Percentiles rank a stretch among this genome's conserved stretches.
These are phyloP conservation scores for Epichloe bromicola DNA, from an alignment of 2,329 filamentous ascomycete genomes.

Conservation along the genomic window DNA sequence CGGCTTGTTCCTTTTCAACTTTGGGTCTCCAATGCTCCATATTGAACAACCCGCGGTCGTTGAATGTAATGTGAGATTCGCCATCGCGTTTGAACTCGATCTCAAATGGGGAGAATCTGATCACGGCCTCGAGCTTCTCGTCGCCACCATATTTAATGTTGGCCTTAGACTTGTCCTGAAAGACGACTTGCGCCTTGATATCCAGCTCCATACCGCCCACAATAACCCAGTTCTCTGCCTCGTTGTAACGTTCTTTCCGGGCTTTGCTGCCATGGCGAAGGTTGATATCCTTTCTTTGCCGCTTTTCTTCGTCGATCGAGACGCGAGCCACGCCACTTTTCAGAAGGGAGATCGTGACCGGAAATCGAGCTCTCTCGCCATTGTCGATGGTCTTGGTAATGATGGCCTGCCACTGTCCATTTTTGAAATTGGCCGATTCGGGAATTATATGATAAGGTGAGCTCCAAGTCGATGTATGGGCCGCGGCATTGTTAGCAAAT, in stretches of 20 bases:
- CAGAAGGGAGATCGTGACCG: conserved; percentile 76
- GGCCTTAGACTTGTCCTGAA: conserved; percentile 52
- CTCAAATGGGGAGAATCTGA: conserved; percentile 70
- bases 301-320: conserved; percentile 80
- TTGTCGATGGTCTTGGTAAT: conserved; percentile 66
- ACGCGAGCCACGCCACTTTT: conserved; percentile 81
- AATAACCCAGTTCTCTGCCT: conserved; percentile 73
- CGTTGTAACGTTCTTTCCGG: conserved; percentile 89
- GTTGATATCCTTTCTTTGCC: conserved; percentile 78
- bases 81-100: conserved; percentile 82
- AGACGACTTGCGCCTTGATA: conserved; percentile 53
- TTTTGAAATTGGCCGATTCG: conserved; percentile 59
- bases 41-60: conserved; percentile 81
- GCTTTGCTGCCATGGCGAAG: conserved; percentile 72
- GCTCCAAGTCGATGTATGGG: conserved; percentile 54
- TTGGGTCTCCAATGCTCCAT: conserved; percentile 92
- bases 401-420: conserved; percentile 66
- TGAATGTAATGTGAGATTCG: conserved; percentile 71
- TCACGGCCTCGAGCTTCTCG: conserved; percentile 65
- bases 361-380: conserved; percentile 61
- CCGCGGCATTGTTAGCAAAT: conserved; percentile 65
- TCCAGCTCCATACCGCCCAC: conserved; percentile 69
- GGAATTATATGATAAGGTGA: conserved; percentile 69
- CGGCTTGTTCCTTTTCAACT: conserved; percentile 55
- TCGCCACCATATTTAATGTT: conserved; percentile 71